Base-by-base conservation (phyloP, 1,139 yeast genomes). In the Eremothecium cymbalariae region DNA sequence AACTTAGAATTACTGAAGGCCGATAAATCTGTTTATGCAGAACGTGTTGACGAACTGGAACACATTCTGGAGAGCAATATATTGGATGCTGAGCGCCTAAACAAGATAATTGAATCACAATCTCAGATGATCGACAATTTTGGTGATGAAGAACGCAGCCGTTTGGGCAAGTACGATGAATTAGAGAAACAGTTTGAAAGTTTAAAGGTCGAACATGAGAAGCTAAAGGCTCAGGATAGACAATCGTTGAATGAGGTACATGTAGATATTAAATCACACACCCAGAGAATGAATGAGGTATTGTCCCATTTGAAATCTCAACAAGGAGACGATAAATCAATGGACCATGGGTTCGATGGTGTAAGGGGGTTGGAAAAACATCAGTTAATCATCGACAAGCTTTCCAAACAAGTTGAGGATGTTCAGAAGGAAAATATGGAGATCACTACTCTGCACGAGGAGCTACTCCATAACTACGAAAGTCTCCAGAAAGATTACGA, bases 61-160 rank as follows among this genome's bases (percentile, higher is more conserved):
- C 70, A 75, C 3, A 62, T 76, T 34, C 68, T 78, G 63, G 64
- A 70, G 37, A 64, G 70, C 30, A 77, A 75, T 46, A 62, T 78
- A 38, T 60, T 71, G 3, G 74, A 74, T 38, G 60, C 77, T 29
- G 62, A 68, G 6, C 65, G 65, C 20, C 59, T 80, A 51, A 80
- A 77, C 50, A 62, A 64, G 26, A 53, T 80, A 17, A 67, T 80
- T 26, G 66, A 70, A 45, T 57, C 60, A 4, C 86, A 79, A 57
- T 72, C 71, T 40, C 62, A 57, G 6, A 63, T 65, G 43, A 66
- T 77, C 25, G 45, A 50, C 3, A 67, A 65, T 41, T 61, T 74
- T 2, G 61, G 59, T 36, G 68, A 65, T 20, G 71, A 72, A 43
- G 68, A 68, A 44, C n/a, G n/a, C n/a, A 53, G 48, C 4, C 60